Evolutionary conservation across 371 early-diverging fungal species (phyloP), one percentile per base, ranked within the genome.

Genomic region (Blakeslea trispora): DNA sequence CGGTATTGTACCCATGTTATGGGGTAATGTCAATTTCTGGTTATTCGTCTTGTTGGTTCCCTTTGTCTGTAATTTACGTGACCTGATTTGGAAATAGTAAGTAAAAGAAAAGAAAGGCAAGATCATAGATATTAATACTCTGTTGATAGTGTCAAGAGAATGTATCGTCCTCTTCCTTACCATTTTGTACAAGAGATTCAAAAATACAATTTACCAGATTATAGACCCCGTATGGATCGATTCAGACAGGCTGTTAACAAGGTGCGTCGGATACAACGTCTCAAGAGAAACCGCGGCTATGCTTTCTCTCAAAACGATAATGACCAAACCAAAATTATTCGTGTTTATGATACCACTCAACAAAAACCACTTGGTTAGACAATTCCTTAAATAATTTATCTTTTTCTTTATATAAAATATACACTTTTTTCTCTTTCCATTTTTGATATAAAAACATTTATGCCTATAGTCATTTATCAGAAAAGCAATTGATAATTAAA

Each of bases 161-260:
- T 88, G 81, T 92, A 90, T 66, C 65, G 84, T 55, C 81, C 90
- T n/a, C 60, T 81, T 50, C 81, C 87, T 11, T 96, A 96, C 73
- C 98, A 98, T 74, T 91, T 91, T 62, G 89, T 96, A 41, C 98
- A 98, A 74, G 98, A 98, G 72, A 96, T 98, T 50, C 95, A 96
- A 74, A 96, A 97, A 73, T 92, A 85, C 84, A 94, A 96, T 77
- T 90, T 97, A 42, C 97, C 96, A 14, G 98, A 97, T 66, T 93
- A 94, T 69, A 85, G 96, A 43, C 97, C 98, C 19, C 81, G 96
- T 31, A 92, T 94, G 94, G 96, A 97, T 69, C 84, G 93, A 53
- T 98, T 98, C 90, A 85, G 92, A 45, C 95, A 94, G 72, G 96
- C 97, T 1, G 96, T 97, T 9, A 91, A 94, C 80, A 97, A 96